Conservation (phyloP, 306 rosid species). For the Cicer yamashitae region DNA sequence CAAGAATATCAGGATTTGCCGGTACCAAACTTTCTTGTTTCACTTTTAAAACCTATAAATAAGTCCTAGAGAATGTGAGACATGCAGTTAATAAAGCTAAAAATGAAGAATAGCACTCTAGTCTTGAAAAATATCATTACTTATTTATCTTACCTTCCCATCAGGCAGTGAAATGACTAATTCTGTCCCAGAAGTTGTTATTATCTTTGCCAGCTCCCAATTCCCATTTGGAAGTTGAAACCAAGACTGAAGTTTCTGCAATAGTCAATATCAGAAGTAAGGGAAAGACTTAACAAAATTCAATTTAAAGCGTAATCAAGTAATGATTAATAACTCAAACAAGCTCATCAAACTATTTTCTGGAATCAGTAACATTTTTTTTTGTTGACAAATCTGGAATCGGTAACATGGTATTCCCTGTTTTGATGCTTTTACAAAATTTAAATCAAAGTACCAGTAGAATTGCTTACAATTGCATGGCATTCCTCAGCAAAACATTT, state of each 20-base stretch:
- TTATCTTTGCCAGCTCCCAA: conserved; percentile 79
- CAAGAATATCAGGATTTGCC: conserved; percentile 96
- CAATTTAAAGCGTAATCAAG: conserved; percentile 14
- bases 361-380: conserved; percentile 7
- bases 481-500: conserved; percentile 15
- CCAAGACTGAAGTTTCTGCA: conserved; percentile 89
- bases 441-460: background rate
- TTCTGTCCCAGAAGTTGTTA: conserved; percentile 65
- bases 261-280: conserved; percentile 45
- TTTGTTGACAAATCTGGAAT: background rate
- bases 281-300: conserved; percentile 40
- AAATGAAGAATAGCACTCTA: conserved; percentile 19
- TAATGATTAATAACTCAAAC: conserved; percentile 17
- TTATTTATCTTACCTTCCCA: conserved; percentile 65
- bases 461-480: conserved; percentile 3
- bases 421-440: conserved; percentile 23
- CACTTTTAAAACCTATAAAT: conserved; percentile 74
- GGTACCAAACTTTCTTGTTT: conserved; percentile 71
- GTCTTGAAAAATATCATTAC: conserved; percentile 26
- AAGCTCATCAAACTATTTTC: conserved; percentile 7
- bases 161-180: conserved; percentile 71
- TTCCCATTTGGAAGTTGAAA: conserved; percentile 85
- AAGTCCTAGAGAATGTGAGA: background rate
- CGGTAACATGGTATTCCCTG: conserved; percentile 17
- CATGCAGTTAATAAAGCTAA: conserved; percentile 20